Conservation (phyloP, 257 asterid species). For the Ballota nigra region DNA sequence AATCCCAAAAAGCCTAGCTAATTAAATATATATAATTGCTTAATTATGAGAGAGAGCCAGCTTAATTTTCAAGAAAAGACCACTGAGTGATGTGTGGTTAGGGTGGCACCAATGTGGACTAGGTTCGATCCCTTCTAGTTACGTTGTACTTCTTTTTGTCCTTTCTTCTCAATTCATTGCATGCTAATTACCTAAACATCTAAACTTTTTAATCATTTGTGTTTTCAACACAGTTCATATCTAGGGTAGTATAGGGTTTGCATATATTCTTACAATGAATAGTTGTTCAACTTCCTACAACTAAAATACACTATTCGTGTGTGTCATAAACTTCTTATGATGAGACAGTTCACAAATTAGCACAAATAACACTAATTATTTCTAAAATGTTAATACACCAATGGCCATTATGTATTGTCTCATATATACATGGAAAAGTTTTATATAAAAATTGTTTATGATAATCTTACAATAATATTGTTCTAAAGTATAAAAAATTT, state of each 20-base stretch:
- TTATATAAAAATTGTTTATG: too few relatives aligned
- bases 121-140: conserved; percentile 17
- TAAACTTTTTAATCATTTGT: conserved; percentile 18
- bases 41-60: not conserved
- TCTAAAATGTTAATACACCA: too few relatives aligned
- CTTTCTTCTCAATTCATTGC: conserved; percentile 51
- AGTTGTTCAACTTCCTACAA: too few relatives aligned
- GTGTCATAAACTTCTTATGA: too few relatives aligned
- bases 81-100: conserved; percentile 23
- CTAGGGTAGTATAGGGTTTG: not conserved
- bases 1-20: conserved; percentile 14
- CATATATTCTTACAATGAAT: too few relatives aligned
- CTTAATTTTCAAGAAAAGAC: not conserved
- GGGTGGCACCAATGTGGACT: conserved; percentile 32
- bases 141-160: conserved; percentile 36
- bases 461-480: too few relatives aligned
- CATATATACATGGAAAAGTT: too few relatives aligned
- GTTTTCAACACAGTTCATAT: conserved; percentile 9
- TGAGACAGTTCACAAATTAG: too few relatives aligned
- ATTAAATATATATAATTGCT: not conserved
- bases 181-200: conserved; percentile 34
- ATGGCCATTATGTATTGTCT: too few relatives aligned
- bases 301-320: too few relatives aligned
- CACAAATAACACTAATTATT: too few relatives aligned
- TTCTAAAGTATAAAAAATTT: too few relatives aligned